Percentiles rank a stretch among this genome's conserved stretches.
These are phyloP conservation scores for Glarea lozoyensis DNA, from an alignment of 495 filamentous ascomycete genomes.

Conservation along the genomic window DNA sequence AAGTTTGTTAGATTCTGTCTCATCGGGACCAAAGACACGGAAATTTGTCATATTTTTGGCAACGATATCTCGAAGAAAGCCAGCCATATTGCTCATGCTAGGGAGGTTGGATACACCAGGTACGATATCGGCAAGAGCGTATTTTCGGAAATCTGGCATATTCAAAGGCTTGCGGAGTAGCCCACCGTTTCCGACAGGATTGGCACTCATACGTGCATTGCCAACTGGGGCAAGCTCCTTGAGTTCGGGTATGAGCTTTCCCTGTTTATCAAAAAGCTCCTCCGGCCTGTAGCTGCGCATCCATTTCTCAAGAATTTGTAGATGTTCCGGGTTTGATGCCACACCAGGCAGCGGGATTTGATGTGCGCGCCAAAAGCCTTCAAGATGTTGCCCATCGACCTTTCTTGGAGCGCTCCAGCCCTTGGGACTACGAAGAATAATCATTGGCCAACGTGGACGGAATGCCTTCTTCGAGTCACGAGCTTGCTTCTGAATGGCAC, in stretches of 20 bases:
- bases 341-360: slow-evolving; percentile 64
- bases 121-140: slow-evolving; percentile 45
- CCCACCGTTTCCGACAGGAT: slow-evolving; percentile 64
- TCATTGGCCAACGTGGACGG: slow-evolving; percentile 64
- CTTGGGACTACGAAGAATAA: slow-evolving; percentile 62
- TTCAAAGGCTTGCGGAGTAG: slow-evolving; percentile 49
- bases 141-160: slow-evolving; percentile 56
- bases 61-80: slow-evolving; percentile 53
- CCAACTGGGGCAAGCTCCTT: slow-evolving; percentile 52
- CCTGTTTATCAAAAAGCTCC: slow-evolving; percentile 48
- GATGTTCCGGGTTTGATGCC: slow-evolving; percentile 44
- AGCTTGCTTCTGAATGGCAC: slow-evolving; percentile 54
- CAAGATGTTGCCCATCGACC: slow-evolving; percentile 52
- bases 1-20: slow-evolving; percentile 72
- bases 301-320: slow-evolving; percentile 59
- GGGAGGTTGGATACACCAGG: slow-evolving; percentile 38
- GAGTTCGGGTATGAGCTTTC: slow-evolving; percentile 49
- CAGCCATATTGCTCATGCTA: slow-evolving; percentile 58
- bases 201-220: slow-evolving; percentile 57
- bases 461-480: slow-evolving; percentile 54
- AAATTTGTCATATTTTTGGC: slow-evolving; percentile 51
- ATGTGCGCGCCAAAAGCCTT: slow-evolving; percentile 65
- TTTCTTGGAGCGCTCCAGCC: slow-evolving; percentile 64
- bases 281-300: slow-evolving; percentile 63
- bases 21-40: slow-evolving; percentile 66